Percentiles rank a stretch among this genome's conserved stretches.
These are phyloP conservation scores for Ananas comosus DNA, from an alignment of 176 grass and related monocot species.

Conservation along the genomic window DNA sequence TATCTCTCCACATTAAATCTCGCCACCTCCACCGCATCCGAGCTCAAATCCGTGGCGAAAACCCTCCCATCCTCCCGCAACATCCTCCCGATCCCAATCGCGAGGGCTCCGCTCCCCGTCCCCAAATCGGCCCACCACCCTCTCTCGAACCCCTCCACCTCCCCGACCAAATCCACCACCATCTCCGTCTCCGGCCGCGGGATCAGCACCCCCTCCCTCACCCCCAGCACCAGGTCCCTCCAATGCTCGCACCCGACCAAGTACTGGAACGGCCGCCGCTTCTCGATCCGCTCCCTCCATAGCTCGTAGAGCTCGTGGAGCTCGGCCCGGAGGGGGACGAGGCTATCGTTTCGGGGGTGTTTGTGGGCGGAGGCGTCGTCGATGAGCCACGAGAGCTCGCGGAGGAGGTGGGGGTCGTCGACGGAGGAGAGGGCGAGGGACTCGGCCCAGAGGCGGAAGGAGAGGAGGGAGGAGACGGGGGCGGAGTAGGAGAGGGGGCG, in stretches of 20 bases:
- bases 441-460: slow-evolving; percentile 52
- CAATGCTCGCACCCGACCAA: slow-evolving; percentile 93
- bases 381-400: slow-evolving; percentile 77
- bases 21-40: slow-evolving; percentile 41
- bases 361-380: slow-evolving; percentile 32
- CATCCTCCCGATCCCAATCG: slow-evolving; percentile 58
- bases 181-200: slow-evolving; percentile 88
- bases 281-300: slow-evolving; percentile 41
- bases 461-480: slow-evolving; percentile 19
- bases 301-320: slow-evolving; percentile 48
- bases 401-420: slow-evolving; percentile 39
- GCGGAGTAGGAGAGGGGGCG: slow-evolving; percentile 37
- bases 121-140: slow-evolving; percentile 83
- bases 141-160: slow-evolving; percentile 31
- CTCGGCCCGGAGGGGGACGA: slow-evolving; percentile 34
- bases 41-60: slow-evolving; percentile 59
- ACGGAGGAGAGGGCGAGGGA: slow-evolving; percentile 24
- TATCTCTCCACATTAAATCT: slow-evolving; percentile 56
- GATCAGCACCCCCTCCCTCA: slow-evolving; percentile 71
- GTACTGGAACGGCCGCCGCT: slow-evolving; percentile 70
- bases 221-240: slow-evolving; percentile 61
- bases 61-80: slow-evolving; percentile 40
- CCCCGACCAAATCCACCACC: slow-evolving; percentile 40
- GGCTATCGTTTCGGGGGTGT: not conserved
- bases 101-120: slow-evolving; percentile 74